phyloP scores from a whole-genome alignment of 805 yeast genomes.

The Wickerhamomyces mucosus region DNA sequence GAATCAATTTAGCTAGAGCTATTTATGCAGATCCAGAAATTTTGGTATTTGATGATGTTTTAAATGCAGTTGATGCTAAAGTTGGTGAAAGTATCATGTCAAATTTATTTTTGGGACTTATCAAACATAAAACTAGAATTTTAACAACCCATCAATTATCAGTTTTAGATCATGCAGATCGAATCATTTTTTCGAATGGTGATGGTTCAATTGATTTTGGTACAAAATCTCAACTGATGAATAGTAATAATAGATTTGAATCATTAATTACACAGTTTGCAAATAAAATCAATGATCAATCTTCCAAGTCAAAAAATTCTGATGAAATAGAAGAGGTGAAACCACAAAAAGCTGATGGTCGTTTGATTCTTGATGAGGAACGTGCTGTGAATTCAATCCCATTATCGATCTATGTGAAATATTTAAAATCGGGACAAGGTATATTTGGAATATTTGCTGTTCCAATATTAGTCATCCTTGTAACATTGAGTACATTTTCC shows the following conservation, averaged over 20 bases:
- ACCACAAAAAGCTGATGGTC: conserved; percentile 1
- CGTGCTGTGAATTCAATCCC: conserved; percentile 30
- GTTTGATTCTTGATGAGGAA: conserved; percentile 21
- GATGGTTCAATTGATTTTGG: conserved; percentile 61
- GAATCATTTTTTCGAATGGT: conserved; percentile 49
- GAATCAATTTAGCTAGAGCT: conserved; percentile 59
- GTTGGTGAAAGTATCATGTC: conserved; percentile 70
- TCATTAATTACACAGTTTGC: too few species aligned
- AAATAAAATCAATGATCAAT: too few species aligned
- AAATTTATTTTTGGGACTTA: conserved; percentile 48
- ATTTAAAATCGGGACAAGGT: conserved; percentile 32
- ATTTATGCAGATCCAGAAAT: conserved; percentile 52
- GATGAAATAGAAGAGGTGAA: not conserved
- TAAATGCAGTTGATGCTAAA: conserved; percentile 66
- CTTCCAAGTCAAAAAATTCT: not conserved
- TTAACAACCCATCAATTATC: conserved; percentile 79
- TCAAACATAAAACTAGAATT: conserved; percentile 51
- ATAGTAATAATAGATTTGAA: conserved; percentile 36
- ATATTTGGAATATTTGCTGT: conserved; percentile 21
- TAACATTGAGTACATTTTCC: conserved; percentile 32
- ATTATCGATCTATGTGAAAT: conserved; percentile 24
- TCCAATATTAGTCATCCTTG: conserved; percentile 10
- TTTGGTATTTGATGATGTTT: conserved; percentile 51
- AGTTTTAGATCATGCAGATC: conserved; percentile 55
- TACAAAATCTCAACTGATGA: conserved; percentile 41